Evolutionary conservation across 441 rosid genomes (phyloP), one percentile per base, ranked within the genome.

Genomic region (Pelargonium myrrhifolium): DNA sequence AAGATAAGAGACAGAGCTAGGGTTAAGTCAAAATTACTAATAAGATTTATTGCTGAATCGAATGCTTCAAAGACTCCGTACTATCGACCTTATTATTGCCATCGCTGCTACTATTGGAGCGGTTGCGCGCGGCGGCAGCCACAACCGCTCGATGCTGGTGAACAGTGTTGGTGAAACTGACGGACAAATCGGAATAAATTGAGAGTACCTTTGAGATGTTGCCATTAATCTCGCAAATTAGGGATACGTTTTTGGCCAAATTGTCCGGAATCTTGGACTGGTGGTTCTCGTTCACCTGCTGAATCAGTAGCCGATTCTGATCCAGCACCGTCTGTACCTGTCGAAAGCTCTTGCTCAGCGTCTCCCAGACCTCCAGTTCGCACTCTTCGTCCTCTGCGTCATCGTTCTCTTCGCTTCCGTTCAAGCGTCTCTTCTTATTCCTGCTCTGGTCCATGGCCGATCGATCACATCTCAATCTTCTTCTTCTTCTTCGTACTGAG

Each of bases 231-330:
- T 93, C 96, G 49, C 87, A 88, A 24, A 93, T 93, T 74, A 93
- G 74, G 53, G 88, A 84, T 0, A 93, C 96, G 83, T 93, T 93
- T 70, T 87, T 89, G 4, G 84, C 89, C 97, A 93, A 89, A 76
- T 90, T 90, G 70, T 82, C 86, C 0, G 91, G 84, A 61, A 73
- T 80, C 75, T 76, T 84, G 0, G 98, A 93, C 75, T 86, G 92
- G 67, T 93, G 98, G 67, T 93, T 93, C 62, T 90, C 93, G 81
- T 93, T 89, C 66, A 93, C 96, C 66, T 90, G 94, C 55, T 84
- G 89, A 45, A 89, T 93, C 81, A 93, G 73, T 9, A 65, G 76
- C 37, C 94, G 76, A 82, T 93, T 93, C 77, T 97, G 77, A 78
- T 93, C 98, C 24, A 93, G 71, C 60, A 90, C 93, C 12, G 91